These are phyloP conservation scores for Discostella stelligera DNA, from an alignment of 352 stramenopile species.

Conservation along the genomic window DNA sequence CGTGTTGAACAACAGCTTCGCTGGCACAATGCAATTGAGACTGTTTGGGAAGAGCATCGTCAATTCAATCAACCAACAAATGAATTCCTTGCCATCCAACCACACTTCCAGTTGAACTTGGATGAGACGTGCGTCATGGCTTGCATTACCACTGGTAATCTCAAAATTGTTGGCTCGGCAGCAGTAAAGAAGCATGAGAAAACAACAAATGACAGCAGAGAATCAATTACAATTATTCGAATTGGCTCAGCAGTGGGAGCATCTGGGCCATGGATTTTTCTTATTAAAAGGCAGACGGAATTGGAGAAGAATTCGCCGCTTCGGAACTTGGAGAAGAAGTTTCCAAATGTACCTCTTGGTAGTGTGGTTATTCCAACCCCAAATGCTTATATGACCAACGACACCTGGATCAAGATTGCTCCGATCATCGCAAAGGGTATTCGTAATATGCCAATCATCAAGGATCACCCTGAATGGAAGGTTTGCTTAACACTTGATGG, in stretches of 20 bases:
- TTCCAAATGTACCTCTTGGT: neutral
- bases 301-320: neutral
- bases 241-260: conserved; percentile 2
- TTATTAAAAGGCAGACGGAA: neutral
- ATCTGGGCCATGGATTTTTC: conserved; percentile 3
- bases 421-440: conserved; percentile 7
- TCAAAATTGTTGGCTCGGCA: conserved; percentile 3
- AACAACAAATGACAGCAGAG: neutral
- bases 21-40: conserved; percentile 9
- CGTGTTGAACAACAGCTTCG: neutral
- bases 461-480: conserved; percentile 17
- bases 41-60: conserved; percentile 1
- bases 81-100: neutral
- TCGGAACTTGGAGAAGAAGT: neutral
- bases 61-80: neutral
- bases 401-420: neutral
- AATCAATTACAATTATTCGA: conserved; percentile 2
- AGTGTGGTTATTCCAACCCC: neutral
- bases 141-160: conserved; percentile 6
- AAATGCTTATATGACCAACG: conserved; percentile 21
- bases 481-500: conserved; percentile 12
- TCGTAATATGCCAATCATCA: conserved; percentile 7
- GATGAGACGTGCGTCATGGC: neutral
- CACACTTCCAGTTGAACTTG: conserved; percentile 2
- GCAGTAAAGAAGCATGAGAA: conserved; percentile 13